Base-by-base conservation (phyloP, 78 protist genomes). In the Creolimax fragrantissima region DNA sequence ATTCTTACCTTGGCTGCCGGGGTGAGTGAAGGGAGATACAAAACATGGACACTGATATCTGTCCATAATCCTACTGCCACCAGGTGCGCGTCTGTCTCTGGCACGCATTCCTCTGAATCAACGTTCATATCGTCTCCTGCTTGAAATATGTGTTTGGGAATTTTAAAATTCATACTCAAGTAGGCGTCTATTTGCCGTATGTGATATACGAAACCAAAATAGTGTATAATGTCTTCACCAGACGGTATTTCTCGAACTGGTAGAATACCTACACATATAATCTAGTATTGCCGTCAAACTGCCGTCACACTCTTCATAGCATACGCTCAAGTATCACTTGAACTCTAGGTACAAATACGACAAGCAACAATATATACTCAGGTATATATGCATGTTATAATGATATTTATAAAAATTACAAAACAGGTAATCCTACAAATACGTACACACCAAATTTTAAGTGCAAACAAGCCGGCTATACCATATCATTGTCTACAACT, bases 11-110 rank as follows among this genome's bases (percentile, higher is more conserved):
- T 58, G 24, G 74, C 74, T 24, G 74, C 74, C 39, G 74, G 1
- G 74, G 74, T 58, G 11, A 97, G 91, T 35, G 45, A 7, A n/a
- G 97, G 96, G n/a, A 96, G n/a, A 32, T 3, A 5, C 32, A 97
- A 88, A 24, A 96, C 32, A 3, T 94, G 44, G 2, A 97, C 84
- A 11, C 92, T 44, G 35, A 95, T 91, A 43, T 92, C 97, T 11
- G 92, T 90, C 98, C 98, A 97, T 43, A 93, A 4, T 3, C 98
- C 98, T 43, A 90, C 96, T 17, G 94, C 93, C 24, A 58, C 74
- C 24, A 58, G 24, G 24, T 58, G 74, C 74, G 74, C 74, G 39
- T 1, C 74, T 17, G 11, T 58, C 74, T 58, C 74, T 58, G 74
- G 11, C 39, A 58, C 11, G 11, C 24, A 24, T 58, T 24, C 74